Conservation (phyloP, 2,329 filamentous ascomycete species). For the Scedosporium dehoogii region DNA sequence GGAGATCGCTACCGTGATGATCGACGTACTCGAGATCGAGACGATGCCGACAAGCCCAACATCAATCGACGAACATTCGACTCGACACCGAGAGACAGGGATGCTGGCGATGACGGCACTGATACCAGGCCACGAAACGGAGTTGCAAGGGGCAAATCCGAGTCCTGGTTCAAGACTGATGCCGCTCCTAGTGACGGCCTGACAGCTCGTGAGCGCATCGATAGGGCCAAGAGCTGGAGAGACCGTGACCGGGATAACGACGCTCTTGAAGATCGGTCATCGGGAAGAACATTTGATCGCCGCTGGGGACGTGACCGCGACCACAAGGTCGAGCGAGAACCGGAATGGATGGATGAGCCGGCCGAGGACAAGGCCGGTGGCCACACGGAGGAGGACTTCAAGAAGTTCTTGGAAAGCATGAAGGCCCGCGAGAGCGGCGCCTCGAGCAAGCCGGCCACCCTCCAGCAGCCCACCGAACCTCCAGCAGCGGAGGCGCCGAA, state of each 20-base stretch:
- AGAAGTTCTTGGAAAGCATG: slow-evolving; percentile 90
- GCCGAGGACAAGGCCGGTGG: slow-evolving; percentile 58
- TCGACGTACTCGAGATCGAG: slow-evolving; percentile 40
- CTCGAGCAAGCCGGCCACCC: slow-evolving; percentile 14
- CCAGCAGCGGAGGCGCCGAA: slow-evolving; percentile 35
- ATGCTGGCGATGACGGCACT: slow-evolving; percentile 36
- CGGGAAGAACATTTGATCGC: slow-evolving; percentile 38
- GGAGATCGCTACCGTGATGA: slow-evolving; percentile 32
- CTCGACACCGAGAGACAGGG: slow-evolving; percentile 34
- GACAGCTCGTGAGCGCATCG: slow-evolving; percentile 43
- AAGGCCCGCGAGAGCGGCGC: slow-evolving; percentile 42
- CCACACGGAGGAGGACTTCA: slow-evolving; percentile 83
- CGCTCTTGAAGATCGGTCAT: slow-evolving; percentile 32
- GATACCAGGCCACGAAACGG: slow-evolving; percentile 55
- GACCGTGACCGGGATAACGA: slow-evolving; percentile 35
- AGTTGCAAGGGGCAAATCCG: slow-evolving; percentile 50
- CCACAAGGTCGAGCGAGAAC: slow-evolving; percentile 63
- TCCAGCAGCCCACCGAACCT: slow-evolving; percentile 19
- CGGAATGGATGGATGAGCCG: slow-evolving; percentile 80
- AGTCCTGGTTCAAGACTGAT: slow-evolving; percentile 65
- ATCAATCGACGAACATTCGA: slow-evolving; percentile 43
- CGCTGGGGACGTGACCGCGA: slow-evolving; percentile 48
- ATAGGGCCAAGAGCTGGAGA: slow-evolving; percentile 52
- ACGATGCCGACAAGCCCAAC: slow-evolving; percentile 40
- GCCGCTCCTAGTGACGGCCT: slow-evolving; percentile 21